A percentile compares a stretch with the other conserved stretches of the same genome.
Conservation (phyloP, 495 filamentous ascomycete genomes). For the Parathielavia appendiculata region DNA sequence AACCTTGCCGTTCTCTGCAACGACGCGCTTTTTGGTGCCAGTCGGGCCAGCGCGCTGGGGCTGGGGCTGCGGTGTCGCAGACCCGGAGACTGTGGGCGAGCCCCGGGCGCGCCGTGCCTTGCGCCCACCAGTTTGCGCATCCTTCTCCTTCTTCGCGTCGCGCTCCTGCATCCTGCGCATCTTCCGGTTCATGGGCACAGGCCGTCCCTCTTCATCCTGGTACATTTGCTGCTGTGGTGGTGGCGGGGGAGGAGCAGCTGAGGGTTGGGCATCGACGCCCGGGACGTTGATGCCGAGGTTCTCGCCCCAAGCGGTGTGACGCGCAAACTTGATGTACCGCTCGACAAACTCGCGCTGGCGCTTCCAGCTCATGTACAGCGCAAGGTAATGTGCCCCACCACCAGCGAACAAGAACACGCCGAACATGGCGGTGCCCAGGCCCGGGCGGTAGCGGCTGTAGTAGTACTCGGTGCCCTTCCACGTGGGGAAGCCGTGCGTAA, state of each 20-base stretch:
- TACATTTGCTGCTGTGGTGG: constrained; percentile 33
- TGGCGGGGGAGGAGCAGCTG: constrained; percentile 33
- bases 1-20: constrained; percentile 92
- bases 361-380: constrained; percentile 77
- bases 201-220: constrained; percentile 44
- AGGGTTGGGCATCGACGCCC: constrained; percentile 51
- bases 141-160: constrained; percentile 64
- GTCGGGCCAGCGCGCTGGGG: constrained; percentile 43
- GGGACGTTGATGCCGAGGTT: constrained; percentile 42
- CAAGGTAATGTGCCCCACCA: constrained; percentile 78
- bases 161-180: constrained; percentile 83
- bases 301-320: constrained; percentile 79
- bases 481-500: constrained; percentile 86
- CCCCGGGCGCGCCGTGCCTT: constrained; percentile 22
- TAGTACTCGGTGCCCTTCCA: constrained; percentile 99
- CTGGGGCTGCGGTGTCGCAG: constrained; percentile 30
- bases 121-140: constrained; percentile 29
- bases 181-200: constrained; percentile 68
- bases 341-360: constrained; percentile 86
- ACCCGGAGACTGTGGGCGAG: constrained; percentile 26
- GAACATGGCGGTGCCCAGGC: constrained; percentile 73
- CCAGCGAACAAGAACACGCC: constrained; percentile 83
- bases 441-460: constrained; percentile 87
- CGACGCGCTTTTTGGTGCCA: constrained; percentile 73
- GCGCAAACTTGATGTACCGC: constrained; percentile 83